Evolutionary conservation across 1,284 basidiomycete genomes (phyloP).

Genomic region (Golubevia sp.): DNA sequence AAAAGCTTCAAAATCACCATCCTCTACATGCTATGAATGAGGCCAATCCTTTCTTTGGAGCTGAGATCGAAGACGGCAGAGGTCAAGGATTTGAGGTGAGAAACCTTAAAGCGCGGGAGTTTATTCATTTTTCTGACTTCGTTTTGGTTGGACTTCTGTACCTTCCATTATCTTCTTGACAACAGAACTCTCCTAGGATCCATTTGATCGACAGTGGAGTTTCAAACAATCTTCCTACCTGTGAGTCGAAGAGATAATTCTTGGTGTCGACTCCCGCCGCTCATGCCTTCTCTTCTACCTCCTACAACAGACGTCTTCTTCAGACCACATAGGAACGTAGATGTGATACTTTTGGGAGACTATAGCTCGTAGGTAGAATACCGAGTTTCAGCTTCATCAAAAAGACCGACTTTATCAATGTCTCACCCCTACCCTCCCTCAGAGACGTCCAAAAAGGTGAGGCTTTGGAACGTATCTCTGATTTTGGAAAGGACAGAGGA

Average conservation of each 20-base stretch:
- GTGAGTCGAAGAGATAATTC: constrained; percentile 15
- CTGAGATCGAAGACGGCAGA: constrained; percentile 7
- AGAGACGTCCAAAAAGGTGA: constrained; percentile 11
- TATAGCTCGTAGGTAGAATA: constrained; percentile 2
- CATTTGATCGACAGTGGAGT: constrained; percentile 23
- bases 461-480: constrained; percentile 3
- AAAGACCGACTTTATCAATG: neutral
- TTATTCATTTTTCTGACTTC: neutral
- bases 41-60: constrained; percentile 16
- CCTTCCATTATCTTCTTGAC: neutral
- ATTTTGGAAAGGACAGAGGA: constrained; percentile 6
- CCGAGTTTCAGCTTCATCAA: neutral
- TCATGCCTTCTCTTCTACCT: neutral
- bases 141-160: neutral
- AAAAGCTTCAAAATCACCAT: constrained; percentile 15
- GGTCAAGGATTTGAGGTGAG: constrained; percentile 22
- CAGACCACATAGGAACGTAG: constrained; percentile 7
- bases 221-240: constrained; percentile 28
- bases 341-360: constrained; percentile 9
- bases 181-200: constrained; percentile 19
- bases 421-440: neutral
- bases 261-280: neutral
- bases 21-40: constrained; percentile 24
- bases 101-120: neutral
- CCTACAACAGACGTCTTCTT: constrained; percentile 5